Evolutionary conservation across 2,329 filamentous ascomycete genomes (phyloP).

Genomic region (Scleromitrula shiraiana): DNA sequence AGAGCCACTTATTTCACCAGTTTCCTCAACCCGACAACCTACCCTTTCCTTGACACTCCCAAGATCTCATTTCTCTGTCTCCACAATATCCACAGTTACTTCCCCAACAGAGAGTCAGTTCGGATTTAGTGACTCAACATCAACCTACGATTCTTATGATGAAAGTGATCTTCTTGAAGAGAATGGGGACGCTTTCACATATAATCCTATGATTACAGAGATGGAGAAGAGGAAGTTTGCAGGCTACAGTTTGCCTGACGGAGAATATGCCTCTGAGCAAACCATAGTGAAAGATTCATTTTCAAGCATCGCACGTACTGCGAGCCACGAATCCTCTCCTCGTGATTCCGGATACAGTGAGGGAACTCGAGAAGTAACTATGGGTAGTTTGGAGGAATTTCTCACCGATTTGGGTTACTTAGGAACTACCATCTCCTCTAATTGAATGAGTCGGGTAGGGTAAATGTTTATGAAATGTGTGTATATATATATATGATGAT

Average conservation of each 20-base stretch:
- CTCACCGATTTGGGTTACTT: constrained; percentile 44
- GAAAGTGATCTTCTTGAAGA: constrained; percentile 20
- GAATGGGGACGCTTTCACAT: constrained; percentile 23
- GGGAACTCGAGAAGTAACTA: background rate
- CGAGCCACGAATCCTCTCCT: constrained; percentile 11
- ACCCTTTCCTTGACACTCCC: constrained; percentile 19
- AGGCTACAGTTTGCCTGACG: constrained; percentile 22
- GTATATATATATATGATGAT: background rate
- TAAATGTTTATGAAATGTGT: background rate
- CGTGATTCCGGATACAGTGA: background rate
- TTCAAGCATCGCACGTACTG: constrained; percentile 2
- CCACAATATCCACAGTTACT: constrained; percentile 23
- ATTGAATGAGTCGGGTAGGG: constrained; percentile 1
- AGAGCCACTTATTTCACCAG: constrained; percentile 9
- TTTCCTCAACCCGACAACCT: constrained; percentile 16
- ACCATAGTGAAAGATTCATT: constrained; percentile 14
- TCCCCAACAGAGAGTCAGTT: constrained; percentile 24
- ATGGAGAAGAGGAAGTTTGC: constrained; percentile 12
- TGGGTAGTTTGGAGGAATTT: constrained; percentile 37
- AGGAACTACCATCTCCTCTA: constrained; percentile 34
- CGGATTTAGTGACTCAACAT: constrained; percentile 17
- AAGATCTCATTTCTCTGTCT: constrained; percentile 26
- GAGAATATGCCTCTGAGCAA: constrained; percentile 15
- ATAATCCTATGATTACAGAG: constrained; percentile 14
- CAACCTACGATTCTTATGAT: constrained; percentile 18